Evolutionary conservation across 495 filamentous ascomycete species (phyloP), one percentile per base, ranked within the genome.

Genomic region (Immersiella caudata): DNA sequence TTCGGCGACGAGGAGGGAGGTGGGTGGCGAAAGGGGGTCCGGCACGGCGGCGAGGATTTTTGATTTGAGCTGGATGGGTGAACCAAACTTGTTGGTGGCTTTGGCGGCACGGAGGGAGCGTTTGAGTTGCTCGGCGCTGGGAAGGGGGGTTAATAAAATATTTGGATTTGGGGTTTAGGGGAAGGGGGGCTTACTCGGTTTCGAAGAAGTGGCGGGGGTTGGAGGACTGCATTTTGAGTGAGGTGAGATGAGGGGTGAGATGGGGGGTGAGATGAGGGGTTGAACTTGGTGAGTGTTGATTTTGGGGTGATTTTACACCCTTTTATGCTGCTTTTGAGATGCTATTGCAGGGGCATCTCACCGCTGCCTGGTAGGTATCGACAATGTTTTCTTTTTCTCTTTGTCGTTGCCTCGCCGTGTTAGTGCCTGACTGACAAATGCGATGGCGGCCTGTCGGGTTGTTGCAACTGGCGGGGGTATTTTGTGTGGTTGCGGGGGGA

Each of bases 1-100:
- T 74, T 96, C 93, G 27, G 93, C 93, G 59, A 97, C 81, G 72
- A 90, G 91, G 21, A 97, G 79, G n/a, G 82, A 60, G 0, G 79
- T 84, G 0, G 83, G 80, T 0, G 80, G 74, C 63, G 86, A 82
- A 50, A 81, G 76, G 7, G 91, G 92, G 70, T 97, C 92, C 3
- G 82, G 71, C n/a, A 86, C 75, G 25, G 93, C 83, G 22, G 90
- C 92, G 40, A 97, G 84, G 64, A 98, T 87, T 80, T 99, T 99
- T 71, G 92, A 93, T 67, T 88, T 87, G 2, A 97, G 80, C 54
- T 80, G 78, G 72, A 97, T 90, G 14, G 95, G 95, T 67, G 88
- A 84, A 69, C 95, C 95, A 82, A 90, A 83, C 35, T 85, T 89
- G 79, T 98, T 99, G 64, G 83, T 83, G 52, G 93, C 86, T 79